phyloP scores from a whole-genome alignment of 1,139 yeast genomes.

The Suhomyces bolitotheri region DNA sequence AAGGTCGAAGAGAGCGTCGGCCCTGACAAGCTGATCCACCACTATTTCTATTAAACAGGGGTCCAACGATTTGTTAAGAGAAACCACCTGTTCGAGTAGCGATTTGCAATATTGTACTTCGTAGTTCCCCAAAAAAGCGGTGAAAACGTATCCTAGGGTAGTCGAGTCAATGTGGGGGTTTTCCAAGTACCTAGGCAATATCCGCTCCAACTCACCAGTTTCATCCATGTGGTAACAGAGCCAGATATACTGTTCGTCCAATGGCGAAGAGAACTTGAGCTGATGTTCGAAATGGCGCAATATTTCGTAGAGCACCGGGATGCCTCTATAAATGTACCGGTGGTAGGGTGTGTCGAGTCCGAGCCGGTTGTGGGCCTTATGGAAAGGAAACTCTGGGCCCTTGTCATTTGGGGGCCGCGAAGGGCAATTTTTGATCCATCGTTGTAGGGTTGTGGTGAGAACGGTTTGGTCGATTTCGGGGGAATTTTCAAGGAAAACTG shows the following conservation, averaged over 20 bases:
- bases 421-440: conserved; percentile 10
- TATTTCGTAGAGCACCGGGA: conserved; percentile 23
- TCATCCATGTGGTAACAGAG: conserved; percentile 37
- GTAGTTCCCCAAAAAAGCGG: conserved; percentile 33
- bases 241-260: conserved; percentile 32
- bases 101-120: conserved; percentile 34
- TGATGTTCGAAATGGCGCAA: conserved; percentile 21
- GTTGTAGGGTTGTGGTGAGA: conserved; percentile 16
- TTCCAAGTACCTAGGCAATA: conserved; percentile 23
- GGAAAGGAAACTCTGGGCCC: conserved; percentile 21
- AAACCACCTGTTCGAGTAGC: conserved; percentile 24
- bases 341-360: conserved; percentile 17
- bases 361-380: conserved; percentile 14
- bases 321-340: conserved; percentile 16
- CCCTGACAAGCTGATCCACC: conserved; percentile 26
- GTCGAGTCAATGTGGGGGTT: conserved; percentile 22
- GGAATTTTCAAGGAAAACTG: conserved; percentile 2
- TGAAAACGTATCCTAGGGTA: conserved; percentile 32
- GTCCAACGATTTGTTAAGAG: conserved; percentile 23
- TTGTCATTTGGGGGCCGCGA: conserved; percentile 7
- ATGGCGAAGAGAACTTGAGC: conserved; percentile 12
- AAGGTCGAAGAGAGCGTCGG: conserved; percentile 37
- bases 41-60: conserved; percentile 30
- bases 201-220: conserved; percentile 22
- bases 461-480: conserved; percentile 13